Evolutionary conservation across 2,329 filamentous ascomycete species (phyloP).

Genomic region (Tricladium varicosporioides): DNA sequence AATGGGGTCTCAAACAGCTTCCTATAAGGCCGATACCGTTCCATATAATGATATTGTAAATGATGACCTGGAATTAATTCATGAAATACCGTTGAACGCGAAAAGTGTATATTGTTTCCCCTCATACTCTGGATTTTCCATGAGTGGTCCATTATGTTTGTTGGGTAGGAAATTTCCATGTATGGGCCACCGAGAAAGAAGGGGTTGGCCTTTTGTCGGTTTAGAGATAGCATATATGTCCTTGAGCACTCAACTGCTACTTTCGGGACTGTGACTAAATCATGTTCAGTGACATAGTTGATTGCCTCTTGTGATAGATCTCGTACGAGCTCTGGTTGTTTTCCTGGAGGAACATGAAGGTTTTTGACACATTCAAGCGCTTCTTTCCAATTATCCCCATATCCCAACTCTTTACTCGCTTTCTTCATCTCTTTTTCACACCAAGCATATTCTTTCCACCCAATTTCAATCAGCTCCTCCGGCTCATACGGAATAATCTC

Average conservation of each 20-base stretch:
- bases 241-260: slow-evolving; percentile 53
- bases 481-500: slow-evolving; percentile 59
- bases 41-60: slow-evolving; percentile 49
- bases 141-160: slow-evolving; percentile 48
- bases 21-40: slow-evolving; percentile 48
- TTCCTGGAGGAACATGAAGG: slow-evolving; percentile 50
- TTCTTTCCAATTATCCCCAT: slow-evolving; percentile 46
- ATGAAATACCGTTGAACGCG: slow-evolving; percentile 58
- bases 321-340: slow-evolving; percentile 51
- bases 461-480: slow-evolving; percentile 53
- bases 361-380: slow-evolving; percentile 57
- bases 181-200: slow-evolving; percentile 57
- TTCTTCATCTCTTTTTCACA: slow-evolving; percentile 54
- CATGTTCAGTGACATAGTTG: slow-evolving; percentile 49
- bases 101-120: slow-evolving; percentile 57
- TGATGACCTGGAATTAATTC: slow-evolving; percentile 60
- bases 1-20: slow-evolving; percentile 55
- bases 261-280: slow-evolving; percentile 54
- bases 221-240: slow-evolving; percentile 56
- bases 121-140: slow-evolving; percentile 59
- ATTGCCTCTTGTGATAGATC: slow-evolving; percentile 50
- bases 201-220: slow-evolving; percentile 52
- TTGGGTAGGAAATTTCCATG: slow-evolving; percentile 57
- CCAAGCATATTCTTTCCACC: slow-evolving; percentile 51
- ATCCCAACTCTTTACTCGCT: slow-evolving; percentile 48